Base-by-base conservation (phyloP, 2,329 filamentous ascomycete genomes). In the Botryosphaeria dothidea region DNA sequence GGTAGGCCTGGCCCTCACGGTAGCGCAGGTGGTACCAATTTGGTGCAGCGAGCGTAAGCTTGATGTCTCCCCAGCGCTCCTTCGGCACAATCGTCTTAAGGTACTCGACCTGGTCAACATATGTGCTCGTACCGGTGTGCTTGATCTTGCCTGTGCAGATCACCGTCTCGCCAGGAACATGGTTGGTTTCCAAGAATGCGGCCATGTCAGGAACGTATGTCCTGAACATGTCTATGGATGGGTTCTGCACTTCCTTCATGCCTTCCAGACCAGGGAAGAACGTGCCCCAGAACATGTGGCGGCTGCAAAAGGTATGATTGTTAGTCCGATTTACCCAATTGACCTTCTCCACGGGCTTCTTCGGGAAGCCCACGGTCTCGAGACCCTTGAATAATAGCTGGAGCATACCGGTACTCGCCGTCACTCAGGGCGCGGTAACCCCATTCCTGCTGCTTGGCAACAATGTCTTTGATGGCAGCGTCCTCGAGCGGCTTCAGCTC, bases 21-120 rank as follows among this genome's bases (percentile, higher is more conserved):
- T 86, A 86, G 57, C 86, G 82, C 69, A 89, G 77, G 76, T 91
- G 88, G 73, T 90, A 90, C 83, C 87, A 89, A 74, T 86, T 85
- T 1, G 87, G 86, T 4, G 87, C 85, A 3, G 86, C 84, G 68
- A 90, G 80, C 38, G 88, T 90, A 71, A 90, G 81, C 80, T 91
- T 89, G 73, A 88, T 84, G 65, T 88, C 85, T 62, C 85, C 84
- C 70, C 88, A 84, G 60, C 84, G 78, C 27, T 88, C 84, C 23
- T 85, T 77, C 0, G 87, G 83, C 1, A 90, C 81, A 5, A 85
- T 72, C 31, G 73, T 81, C 71, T 87, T 85, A 25, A 90, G 75
- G 67, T 83, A 85, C 67, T 86, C 82, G 71, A 86, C 84, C 71
- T 88, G 83, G 36, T 82, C 81, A 13, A 84, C 71, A 69, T 86